phyloP scores from a whole-genome alignment of 2,329 filamentous ascomycete genomes.

The Colletotrichum sublineola region DNA sequence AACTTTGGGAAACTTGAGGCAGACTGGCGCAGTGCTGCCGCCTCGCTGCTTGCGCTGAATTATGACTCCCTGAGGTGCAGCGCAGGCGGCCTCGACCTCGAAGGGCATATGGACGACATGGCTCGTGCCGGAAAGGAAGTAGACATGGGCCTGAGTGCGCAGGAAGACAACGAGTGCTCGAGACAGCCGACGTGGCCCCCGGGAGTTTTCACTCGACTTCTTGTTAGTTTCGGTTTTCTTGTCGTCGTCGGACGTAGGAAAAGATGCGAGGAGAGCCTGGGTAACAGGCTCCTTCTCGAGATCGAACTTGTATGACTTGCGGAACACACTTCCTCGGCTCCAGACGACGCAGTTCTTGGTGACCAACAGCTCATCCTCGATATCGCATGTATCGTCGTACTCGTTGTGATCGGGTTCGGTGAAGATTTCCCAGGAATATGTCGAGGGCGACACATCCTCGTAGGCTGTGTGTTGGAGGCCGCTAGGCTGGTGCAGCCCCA shows the following conservation, averaged over 20 bases:
- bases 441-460: constrained; percentile 77
- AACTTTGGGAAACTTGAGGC: constrained; percentile 70
- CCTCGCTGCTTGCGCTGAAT: constrained; percentile 82
- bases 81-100: constrained; percentile 88
- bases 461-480: constrained; percentile 86
- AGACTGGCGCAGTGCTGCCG: constrained; percentile 63
- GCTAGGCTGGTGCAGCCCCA: constrained; percentile 90
- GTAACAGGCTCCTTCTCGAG: constrained; percentile 87
- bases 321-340: constrained; percentile 87
- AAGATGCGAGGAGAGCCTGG: constrained; percentile 89
- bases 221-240: constrained; percentile 38
- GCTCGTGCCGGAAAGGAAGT: constrained; percentile 88
- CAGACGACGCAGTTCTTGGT: constrained; percentile 85
- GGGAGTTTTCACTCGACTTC: constrained; percentile 30
- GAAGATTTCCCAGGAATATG: constrained; percentile 82
- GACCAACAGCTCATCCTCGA: constrained; percentile 84
- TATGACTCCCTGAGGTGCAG: constrained; percentile 85
- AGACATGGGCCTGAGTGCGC: constrained; percentile 92
- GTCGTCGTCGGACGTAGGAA: constrained; percentile 69
- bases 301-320: constrained; percentile 87
- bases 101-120: constrained; percentile 95
- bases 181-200: constrained; percentile 54
- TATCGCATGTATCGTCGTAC: constrained; percentile 54
- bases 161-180: constrained; percentile 90
- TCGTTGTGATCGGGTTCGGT: constrained; percentile 52